phyloP scores from a whole-genome alignment of 805 yeast genomes.

The Ogataea salicorniae region DNA sequence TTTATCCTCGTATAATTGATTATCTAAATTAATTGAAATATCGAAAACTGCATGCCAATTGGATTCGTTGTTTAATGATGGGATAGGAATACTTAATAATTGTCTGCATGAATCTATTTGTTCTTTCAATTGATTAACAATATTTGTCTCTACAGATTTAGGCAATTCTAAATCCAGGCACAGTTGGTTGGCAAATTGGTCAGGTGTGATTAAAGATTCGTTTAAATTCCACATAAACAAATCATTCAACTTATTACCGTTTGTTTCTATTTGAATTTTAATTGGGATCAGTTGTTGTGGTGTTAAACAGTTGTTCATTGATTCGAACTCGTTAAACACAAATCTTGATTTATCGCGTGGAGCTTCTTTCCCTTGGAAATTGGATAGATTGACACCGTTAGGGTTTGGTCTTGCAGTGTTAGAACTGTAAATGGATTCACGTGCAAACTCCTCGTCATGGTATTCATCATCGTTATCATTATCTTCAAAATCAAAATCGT shows the following conservation, averaged over 20 bases:
- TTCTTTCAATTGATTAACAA: conserved; percentile 66
- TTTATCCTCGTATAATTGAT: conserved; percentile 81
- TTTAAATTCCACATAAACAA: conserved; percentile 70
- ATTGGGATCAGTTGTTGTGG: conserved; percentile 58
- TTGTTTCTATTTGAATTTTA: conserved; percentile 55
- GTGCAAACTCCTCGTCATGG: conserved; percentile 37
- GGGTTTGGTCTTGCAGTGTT: neutral
- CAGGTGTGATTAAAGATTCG: conserved; percentile 65
- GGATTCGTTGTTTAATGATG: conserved; percentile 33
- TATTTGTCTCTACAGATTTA: conserved; percentile 51
- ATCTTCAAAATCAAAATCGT: conserved; percentile 49
- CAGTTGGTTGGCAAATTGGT: conserved; percentile 65
- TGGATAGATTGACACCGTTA: conserved; percentile 20
- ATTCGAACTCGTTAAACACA: conserved; percentile 30
- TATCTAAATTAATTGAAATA: conserved; percentile 75
- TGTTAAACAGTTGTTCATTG: conserved; percentile 30
- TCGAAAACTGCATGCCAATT: conserved; percentile 76
- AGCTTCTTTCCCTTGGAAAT: conserved; percentile 36
- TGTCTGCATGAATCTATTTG: conserved; percentile 75
- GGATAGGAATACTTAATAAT: conserved; percentile 59
- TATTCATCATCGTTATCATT: conserved; percentile 32
- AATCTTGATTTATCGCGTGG: conserved; percentile 33
- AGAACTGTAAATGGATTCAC: neutral
- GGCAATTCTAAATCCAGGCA: conserved; percentile 84
- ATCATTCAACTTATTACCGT: conserved; percentile 51